These are phyloP conservation scores for Gaeumannomyces tritici DNA, from an alignment of 2,329 filamentous ascomycete species.

Conservation along the genomic window DNA sequence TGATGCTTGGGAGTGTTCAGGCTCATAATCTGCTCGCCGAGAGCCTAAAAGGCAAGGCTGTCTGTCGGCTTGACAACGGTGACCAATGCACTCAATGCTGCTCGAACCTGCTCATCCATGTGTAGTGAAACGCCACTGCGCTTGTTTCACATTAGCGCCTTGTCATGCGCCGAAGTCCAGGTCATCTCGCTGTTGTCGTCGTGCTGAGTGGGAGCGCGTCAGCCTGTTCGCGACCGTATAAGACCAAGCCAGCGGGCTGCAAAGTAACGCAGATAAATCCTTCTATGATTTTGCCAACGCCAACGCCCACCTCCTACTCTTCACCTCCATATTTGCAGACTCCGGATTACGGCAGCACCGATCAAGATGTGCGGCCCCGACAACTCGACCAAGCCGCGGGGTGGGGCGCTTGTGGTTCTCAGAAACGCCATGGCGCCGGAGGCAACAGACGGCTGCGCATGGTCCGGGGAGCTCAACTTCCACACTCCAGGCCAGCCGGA, in stretches of 20 bases:
- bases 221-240: no score
- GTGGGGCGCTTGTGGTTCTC: background rate
- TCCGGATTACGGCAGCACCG: background rate
- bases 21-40: no score
- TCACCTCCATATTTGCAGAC: background rate
- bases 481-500: slow-evolving; percentile 1
- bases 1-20: no score
- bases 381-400: background rate
- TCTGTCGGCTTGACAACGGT: no score
- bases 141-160: background rate
- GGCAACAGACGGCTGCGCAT: background rate
- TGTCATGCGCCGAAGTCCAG: background rate
- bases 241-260: no score
- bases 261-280: no score
- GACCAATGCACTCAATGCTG: background rate
- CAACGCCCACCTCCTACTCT: background rate
- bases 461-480: background rate
- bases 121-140: background rate
- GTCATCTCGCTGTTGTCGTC: no score
- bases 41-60: no score
- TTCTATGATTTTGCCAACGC: no score
- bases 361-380: slow-evolving; percentile 1
- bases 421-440: background rate
- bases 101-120: slow-evolving; percentile 1
- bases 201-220: no score